These are phyloP conservation scores for Serendipita sp. DNA, from an alignment of 1,284 basidiomycete species.

Conservation along the genomic window DNA sequence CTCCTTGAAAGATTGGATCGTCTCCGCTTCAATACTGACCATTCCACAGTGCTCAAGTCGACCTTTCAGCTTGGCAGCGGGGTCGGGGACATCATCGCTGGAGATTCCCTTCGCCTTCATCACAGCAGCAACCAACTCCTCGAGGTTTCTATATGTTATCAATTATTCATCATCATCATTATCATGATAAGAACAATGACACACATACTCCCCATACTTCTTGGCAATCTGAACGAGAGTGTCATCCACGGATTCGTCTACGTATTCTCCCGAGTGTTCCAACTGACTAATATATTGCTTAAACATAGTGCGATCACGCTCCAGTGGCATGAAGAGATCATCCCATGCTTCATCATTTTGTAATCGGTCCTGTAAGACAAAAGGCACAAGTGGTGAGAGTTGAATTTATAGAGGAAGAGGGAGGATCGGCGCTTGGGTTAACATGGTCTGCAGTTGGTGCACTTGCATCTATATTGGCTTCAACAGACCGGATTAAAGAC, in stretches of 20 bases:
- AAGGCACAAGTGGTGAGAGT: background rate
- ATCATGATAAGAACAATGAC: too few species aligned
- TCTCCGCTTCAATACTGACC: background rate
- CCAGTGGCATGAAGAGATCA: background rate
- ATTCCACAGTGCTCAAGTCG: background rate
- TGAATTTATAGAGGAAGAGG: too few species aligned
- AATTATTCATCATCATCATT: background rate
- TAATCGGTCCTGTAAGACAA: background rate
- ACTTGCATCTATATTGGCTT: too few species aligned
- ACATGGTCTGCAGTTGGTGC: too few species aligned
- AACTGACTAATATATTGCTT: background rate
- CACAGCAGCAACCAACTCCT: background rate
- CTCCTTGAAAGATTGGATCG: background rate
- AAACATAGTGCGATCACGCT: background rate
- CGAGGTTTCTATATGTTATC: background rate
- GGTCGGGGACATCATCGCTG: background rate
- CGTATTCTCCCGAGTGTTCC: background rate
- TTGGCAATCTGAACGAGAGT: background rate
- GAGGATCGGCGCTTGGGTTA: too few species aligned
- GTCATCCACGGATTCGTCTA: background rate
- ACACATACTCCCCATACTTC: background rate
- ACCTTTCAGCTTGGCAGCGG: background rate
- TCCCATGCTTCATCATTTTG: background rate
- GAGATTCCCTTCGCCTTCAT: background rate
- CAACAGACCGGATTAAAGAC: too few species aligned